Percentiles rank a stretch among this genome's conserved stretches.
Conservation (phyloP, 2,329 filamentous ascomycete genomes). For the Fusarium sp. region DNA sequence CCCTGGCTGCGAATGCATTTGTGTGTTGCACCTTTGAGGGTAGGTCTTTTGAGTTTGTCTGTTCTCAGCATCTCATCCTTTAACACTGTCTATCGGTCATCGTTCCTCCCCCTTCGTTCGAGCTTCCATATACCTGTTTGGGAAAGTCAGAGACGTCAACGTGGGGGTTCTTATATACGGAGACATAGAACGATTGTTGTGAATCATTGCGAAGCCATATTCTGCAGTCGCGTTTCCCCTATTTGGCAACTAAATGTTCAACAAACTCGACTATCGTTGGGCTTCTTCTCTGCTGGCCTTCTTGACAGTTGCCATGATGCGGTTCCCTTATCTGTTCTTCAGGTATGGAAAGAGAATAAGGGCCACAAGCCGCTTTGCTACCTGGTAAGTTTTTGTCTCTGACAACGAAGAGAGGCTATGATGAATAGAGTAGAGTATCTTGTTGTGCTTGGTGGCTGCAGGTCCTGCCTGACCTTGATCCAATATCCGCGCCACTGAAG, state of each 20-base stretch:
- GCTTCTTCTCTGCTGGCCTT: slow-evolving; percentile 72
- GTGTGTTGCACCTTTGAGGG: slow-evolving; percentile 81
- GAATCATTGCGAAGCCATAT: slow-evolving; percentile 4
- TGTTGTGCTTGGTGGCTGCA: neutral
- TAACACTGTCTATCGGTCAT: slow-evolving; percentile 21
- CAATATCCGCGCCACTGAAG: slow-evolving; percentile 23
- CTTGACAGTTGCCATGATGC: slow-evolving; percentile 71
- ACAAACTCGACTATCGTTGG: slow-evolving; percentile 77
- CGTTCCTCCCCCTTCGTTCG: neutral
- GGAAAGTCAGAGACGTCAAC: neutral
- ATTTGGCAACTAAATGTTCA: slow-evolving; percentile 81
- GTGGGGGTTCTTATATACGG: neutral
- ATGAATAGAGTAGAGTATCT: neutral
- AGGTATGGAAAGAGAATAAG: slow-evolving; percentile 69
- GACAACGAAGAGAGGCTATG: neutral
- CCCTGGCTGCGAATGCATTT: slow-evolving; percentile 87
- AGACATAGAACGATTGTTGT: neutral
- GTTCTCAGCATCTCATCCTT: neutral
- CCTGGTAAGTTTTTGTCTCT: slow-evolving; percentile 33
- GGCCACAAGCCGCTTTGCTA: slow-evolving; percentile 66
- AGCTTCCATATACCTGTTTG: neutral
- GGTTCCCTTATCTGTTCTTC: slow-evolving; percentile 74
- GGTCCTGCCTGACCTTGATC: slow-evolving; percentile 1
- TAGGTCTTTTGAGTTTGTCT: slow-evolving; percentile 53
- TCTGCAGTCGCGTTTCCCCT: slow-evolving; percentile 76